Evolutionary conservation across 352 stramenopile genomes (phyloP), one percentile per base, ranked within the genome.

Genomic region (Globisporangium ultimum): DNA sequence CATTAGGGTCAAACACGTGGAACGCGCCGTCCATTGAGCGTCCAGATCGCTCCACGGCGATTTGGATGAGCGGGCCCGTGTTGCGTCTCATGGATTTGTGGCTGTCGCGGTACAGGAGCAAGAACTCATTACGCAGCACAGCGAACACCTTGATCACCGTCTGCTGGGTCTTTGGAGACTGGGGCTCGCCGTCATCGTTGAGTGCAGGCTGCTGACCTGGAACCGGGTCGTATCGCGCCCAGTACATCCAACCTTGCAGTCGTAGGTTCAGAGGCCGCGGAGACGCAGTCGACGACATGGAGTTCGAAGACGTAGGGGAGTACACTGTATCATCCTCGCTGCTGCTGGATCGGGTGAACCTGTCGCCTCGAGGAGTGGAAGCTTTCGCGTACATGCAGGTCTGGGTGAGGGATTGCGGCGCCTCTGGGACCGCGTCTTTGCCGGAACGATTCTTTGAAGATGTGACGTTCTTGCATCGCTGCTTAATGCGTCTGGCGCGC

Each of bases 211-310:
- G 51, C 24, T n/a, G 52, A 3, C 42, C 20, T 41, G 48, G 20
- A 20, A 45, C 50, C 12, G 32, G 40, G 17, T 74, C 65, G 36
- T 55, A 63, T 15, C 67, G 67, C 18, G 57, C 62, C 71, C 71
- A 80, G 61, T 71, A 80, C 71, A 80, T 80, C 71, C 71, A 80
- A 20, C 60, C 64, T 46, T 76, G 59, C 13, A 74, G 24, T 1
- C 65, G 67, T 3, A 67, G 51, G 42, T 71, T 72, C 13, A 62
- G 64, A 18, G 60, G 38, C 18, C 50, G 36, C 22, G 51, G 38
- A 10, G 58, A 60, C 21, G 51, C 43, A 10, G 24, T 36, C n/a
- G 43, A 34, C 0, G 58, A 64, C 17, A 22, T 18, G 12, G 22
- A 18, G 17, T 34, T 36, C 40, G 57, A 64, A 22, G 46, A 54